Evolutionary conservation across 108 stramenopile genomes (phyloP).

Genomic region (Cyclotella choctawhatcheeana): DNA sequence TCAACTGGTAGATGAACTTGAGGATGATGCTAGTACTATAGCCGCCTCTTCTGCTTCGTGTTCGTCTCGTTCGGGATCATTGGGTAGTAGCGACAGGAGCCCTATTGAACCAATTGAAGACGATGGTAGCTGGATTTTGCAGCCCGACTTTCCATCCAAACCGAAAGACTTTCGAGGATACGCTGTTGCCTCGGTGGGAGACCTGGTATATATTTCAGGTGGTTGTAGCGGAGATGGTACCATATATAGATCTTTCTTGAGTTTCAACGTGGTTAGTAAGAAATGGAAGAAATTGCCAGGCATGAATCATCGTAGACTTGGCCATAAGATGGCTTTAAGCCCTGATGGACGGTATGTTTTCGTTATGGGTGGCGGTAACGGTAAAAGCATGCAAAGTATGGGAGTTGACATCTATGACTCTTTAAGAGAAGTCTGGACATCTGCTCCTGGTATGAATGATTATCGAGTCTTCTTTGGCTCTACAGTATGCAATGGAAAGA

Average conservation of each 20-base stretch:
- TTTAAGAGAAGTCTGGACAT: constrained; percentile 9
- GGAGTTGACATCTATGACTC: constrained; percentile 19
- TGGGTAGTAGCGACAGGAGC: not conserved
- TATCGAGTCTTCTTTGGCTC: constrained; percentile 28
- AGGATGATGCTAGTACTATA: constrained; percentile 16
- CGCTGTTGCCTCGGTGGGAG: constrained; percentile 16
- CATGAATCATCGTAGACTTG: constrained; percentile 19
- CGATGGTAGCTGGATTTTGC: constrained; percentile 27
- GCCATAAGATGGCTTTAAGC: constrained; percentile 21
- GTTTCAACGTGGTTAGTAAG: constrained; percentile 16
- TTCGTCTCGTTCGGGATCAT: not conserved
- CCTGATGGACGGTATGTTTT: constrained; percentile 14
- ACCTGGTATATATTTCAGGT: constrained; percentile 30
- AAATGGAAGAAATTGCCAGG: constrained; percentile 25
- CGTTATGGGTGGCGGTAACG: constrained; percentile 24
- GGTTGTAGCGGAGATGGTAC: constrained; percentile 30
- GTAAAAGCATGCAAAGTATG: constrained; percentile 18
- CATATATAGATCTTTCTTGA: constrained; percentile 15
- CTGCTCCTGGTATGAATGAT: constrained; percentile 23
- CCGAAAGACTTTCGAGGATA: constrained; percentile 28
- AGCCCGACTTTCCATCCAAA: constrained; percentile 23
- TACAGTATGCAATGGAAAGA: constrained; percentile 16
- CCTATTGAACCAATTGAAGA: constrained; percentile 20
- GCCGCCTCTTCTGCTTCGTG: not conserved
- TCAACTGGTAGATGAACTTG: constrained; percentile 25